Conservation (phyloP, 2,329 filamentous ascomycete species). For the Helotiales sp. region DNA sequence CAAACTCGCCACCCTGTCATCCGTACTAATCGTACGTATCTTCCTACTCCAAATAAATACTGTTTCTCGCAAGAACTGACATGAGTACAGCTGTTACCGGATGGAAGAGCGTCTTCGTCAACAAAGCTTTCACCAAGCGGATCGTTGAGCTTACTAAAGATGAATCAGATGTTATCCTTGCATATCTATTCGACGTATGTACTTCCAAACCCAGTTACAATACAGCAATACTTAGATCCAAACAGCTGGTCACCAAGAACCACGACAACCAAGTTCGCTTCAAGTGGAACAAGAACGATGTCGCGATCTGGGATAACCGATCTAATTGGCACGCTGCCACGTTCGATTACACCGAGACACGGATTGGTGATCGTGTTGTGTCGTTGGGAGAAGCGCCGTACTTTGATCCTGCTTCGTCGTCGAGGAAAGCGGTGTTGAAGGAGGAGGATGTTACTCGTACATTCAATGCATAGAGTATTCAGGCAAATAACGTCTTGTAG, state of each 20-base stretch:
- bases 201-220: conserved; percentile 42
- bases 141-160: conserved; percentile 56
- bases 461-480: not conserved
- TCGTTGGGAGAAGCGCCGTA: conserved; percentile 58
- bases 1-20: conserved; percentile 47
- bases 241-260: conserved; percentile 42
- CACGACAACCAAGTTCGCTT: conserved; percentile 59
- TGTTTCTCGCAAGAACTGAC: not conserved
- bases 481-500: not conserved
- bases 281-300: conserved; percentile 44
- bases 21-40: conserved; percentile 52
- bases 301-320: conserved; percentile 68
- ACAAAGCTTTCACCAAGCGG: conserved; percentile 52
- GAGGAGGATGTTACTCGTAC: not conserved
- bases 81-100: conserved; percentile 43
- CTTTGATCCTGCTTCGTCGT: conserved; percentile 37
- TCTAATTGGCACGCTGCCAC: conserved; percentile 54
- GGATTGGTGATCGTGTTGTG: conserved; percentile 48
- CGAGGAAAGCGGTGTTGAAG: conserved; percentile 69
- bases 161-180: conserved; percentile 44
- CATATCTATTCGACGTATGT: conserved; percentile 19
- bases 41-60: not conserved
- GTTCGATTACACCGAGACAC: conserved; percentile 56
- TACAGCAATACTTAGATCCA: conserved; percentile 33
- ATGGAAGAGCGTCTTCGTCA: conserved; percentile 42